Conservation (phyloP, 2,329 filamentous ascomycete genomes). For the Monosporascus sp. region DNA sequence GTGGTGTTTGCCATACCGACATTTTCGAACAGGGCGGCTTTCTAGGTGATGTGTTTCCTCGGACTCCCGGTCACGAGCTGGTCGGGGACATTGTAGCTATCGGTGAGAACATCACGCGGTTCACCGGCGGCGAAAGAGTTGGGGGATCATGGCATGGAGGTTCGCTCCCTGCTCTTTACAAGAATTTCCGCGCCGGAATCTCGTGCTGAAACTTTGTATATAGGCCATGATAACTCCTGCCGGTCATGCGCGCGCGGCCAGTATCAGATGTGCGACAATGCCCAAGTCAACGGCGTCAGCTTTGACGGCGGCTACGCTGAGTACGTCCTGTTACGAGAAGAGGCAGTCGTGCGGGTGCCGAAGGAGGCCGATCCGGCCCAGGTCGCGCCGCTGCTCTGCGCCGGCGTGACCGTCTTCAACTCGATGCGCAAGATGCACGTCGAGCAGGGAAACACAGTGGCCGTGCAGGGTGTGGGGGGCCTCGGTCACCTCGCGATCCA, state of each 20-base stretch:
- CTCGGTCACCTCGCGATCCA: slow-evolving; percentile 74
- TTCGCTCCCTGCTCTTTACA: slow-evolving; percentile 24
- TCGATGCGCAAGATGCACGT: slow-evolving; percentile 49
- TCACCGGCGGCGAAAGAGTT: slow-evolving; percentile 60
- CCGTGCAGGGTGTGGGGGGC: slow-evolving; percentile 66
- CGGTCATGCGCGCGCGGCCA: slow-evolving; percentile 55
- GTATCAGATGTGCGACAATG: slow-evolving; percentile 65
- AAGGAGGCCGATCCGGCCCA: slow-evolving; percentile 44
- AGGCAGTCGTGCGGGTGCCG: slow-evolving; percentile 55
- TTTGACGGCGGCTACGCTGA: slow-evolving; percentile 64
- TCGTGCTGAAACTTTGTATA: not conserved
- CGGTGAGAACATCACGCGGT: slow-evolving; percentile 49
- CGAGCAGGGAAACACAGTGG: slow-evolving; percentile 47
- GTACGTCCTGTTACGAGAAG: slow-evolving; percentile 54
- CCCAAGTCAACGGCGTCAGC: slow-evolving; percentile 58
- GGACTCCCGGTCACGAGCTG: slow-evolving; percentile 65
- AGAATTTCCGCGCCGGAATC: not conserved
- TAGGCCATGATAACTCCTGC: slow-evolving; percentile 58
- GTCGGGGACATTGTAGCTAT: slow-evolving; percentile 62
- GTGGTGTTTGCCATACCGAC: slow-evolving; percentile 67
- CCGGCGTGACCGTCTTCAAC: slow-evolving; percentile 61
- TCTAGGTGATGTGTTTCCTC: slow-evolving; percentile 53
- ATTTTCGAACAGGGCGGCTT: slow-evolving; percentile 38
- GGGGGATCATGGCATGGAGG: slow-evolving; percentile 67
- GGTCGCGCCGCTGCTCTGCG: slow-evolving; percentile 57